phyloP scores from a whole-genome alignment of 2,329 filamentous ascomycete species.

The Fusarium pseudocircinatum region DNA sequence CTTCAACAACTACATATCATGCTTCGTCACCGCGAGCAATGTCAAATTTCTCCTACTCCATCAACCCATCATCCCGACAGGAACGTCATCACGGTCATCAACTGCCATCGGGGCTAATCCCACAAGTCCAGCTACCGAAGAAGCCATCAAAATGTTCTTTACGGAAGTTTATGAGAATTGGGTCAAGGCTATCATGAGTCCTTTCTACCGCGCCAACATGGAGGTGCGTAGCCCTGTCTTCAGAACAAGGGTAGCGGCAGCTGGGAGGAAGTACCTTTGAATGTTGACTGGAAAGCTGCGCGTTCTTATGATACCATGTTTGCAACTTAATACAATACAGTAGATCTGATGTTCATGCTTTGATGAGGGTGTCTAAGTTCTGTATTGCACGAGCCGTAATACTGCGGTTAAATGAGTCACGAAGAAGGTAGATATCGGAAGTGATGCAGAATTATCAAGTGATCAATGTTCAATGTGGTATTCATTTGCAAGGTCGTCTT shows the following conservation, averaged over 20 bases:
- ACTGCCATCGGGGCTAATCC: conserved; percentile 86
- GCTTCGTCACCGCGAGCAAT: conserved; percentile 92
- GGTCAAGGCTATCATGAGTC: conserved; percentile 97
- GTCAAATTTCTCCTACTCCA: conserved; percentile 95
- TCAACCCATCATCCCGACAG: conserved; percentile 68
- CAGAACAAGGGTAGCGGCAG: conserved; percentile 80
- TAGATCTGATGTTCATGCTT: not conserved
- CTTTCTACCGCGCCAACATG: conserved; percentile 89
- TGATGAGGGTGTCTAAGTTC: too few species aligned
- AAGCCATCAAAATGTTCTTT: conserved; percentile 95
- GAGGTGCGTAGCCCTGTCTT: conserved; percentile 90
- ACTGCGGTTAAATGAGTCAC: not conserved
- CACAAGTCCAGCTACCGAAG: conserved; percentile 88
- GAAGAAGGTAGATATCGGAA: not conserved
- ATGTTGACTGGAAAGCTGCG: not conserved
- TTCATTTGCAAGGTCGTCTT: conserved; percentile 48
- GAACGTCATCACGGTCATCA: conserved; percentile 63
- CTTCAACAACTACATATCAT: conserved; percentile 94
- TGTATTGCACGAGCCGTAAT: not conserved
- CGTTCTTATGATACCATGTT: conserved; percentile 39
- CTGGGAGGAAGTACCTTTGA: conserved; percentile 91
- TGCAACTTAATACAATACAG: conserved; percentile 10
- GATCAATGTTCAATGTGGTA: conserved; percentile 42
- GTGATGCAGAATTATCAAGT: not conserved
- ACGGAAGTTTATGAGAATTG: conserved; percentile 95